phyloP scores from a whole-genome alignment of 208 protist genomes.

The Phytomonas francai region DNA sequence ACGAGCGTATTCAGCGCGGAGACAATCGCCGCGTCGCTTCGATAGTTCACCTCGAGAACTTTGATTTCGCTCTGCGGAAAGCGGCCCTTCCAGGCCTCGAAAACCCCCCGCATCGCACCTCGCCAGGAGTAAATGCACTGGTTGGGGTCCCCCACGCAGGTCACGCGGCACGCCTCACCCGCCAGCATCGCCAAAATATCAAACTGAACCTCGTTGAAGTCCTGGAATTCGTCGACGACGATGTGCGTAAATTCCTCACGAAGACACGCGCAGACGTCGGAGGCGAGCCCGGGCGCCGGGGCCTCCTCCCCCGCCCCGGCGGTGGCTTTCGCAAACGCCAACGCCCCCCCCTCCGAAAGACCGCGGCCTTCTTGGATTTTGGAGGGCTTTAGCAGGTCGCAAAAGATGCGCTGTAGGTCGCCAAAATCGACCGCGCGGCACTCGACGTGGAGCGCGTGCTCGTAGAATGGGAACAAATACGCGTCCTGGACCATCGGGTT shows the following conservation, averaged over 20 bases:
- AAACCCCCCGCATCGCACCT: constrained; percentile 62
- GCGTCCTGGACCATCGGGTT: constrained; percentile 47
- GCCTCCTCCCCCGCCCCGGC: neutral
- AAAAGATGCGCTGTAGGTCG: constrained; percentile 76
- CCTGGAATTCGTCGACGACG: constrained; percentile 87
- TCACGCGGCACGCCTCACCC: constrained; percentile 70
- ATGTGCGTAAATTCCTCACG: constrained; percentile 68
- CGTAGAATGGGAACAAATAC: constrained; percentile 68
- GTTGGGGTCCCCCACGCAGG: constrained; percentile 83
- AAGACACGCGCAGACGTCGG: constrained; percentile 25
- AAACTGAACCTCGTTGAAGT: constrained; percentile 83
- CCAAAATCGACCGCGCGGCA: constrained; percentile 76
- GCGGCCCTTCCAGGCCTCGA: constrained; percentile 57
- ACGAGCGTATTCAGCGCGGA: constrained; percentile 46
- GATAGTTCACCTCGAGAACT: constrained; percentile 72
- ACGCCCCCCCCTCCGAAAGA: neutral
- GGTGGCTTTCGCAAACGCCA: neutral
- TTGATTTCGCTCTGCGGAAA: constrained; percentile 52
- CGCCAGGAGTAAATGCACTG: constrained; percentile 88
- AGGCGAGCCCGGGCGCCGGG: constrained; percentile 7
- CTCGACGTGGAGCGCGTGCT: constrained; percentile 57
- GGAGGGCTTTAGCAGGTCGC: constrained; percentile 26
- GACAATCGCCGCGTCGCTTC: constrained; percentile 68
- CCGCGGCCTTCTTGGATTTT: neutral
- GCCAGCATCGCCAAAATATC: constrained; percentile 76